These are phyloP conservation scores for Vinca major DNA, from an alignment of 305 asterid genomes.

Conservation along the genomic window DNA sequence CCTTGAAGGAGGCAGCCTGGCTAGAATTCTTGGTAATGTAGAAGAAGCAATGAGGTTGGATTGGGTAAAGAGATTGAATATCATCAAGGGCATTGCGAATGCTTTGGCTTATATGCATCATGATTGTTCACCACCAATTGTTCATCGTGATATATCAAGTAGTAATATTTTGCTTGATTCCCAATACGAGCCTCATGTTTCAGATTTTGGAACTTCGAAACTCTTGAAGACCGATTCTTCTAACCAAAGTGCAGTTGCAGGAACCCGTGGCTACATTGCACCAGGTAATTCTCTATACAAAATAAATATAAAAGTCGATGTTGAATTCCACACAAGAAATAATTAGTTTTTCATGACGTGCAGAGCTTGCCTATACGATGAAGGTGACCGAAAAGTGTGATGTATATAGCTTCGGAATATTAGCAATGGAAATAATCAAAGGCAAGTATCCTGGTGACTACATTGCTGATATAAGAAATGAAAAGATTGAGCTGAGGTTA, in stretches of 20 bases:
- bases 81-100: constrained; percentile 17
- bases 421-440: constrained; percentile 17
- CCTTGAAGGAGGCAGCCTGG: constrained; percentile 20
- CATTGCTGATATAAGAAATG: too few species aligned
- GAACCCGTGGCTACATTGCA: constrained; percentile 36
- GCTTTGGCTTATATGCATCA: constrained; percentile 33
- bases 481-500: too few species aligned
- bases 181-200: constrained; percentile 21
- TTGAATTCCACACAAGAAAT: too few species aligned
- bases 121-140: constrained; percentile 22
- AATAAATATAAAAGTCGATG: too few species aligned
- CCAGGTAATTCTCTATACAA: too few species aligned
- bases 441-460: constrained; percentile 17
- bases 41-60: constrained; percentile 9
- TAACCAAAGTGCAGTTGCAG: constrained; percentile 23
- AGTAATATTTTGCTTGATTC: constrained; percentile 23
- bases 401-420: constrained; percentile 21
- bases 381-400: constrained; percentile 19
- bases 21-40: constrained; percentile 5
- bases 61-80: constrained; percentile 21
- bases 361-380: constrained; percentile 23
- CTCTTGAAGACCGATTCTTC: constrained; percentile 25
- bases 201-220: constrained; percentile 36
- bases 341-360: neutral
- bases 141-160: constrained; percentile 30